phyloP scores from a whole-genome alignment of 352 stramenopile species.

The Phytophthora crassamura region DNA sequence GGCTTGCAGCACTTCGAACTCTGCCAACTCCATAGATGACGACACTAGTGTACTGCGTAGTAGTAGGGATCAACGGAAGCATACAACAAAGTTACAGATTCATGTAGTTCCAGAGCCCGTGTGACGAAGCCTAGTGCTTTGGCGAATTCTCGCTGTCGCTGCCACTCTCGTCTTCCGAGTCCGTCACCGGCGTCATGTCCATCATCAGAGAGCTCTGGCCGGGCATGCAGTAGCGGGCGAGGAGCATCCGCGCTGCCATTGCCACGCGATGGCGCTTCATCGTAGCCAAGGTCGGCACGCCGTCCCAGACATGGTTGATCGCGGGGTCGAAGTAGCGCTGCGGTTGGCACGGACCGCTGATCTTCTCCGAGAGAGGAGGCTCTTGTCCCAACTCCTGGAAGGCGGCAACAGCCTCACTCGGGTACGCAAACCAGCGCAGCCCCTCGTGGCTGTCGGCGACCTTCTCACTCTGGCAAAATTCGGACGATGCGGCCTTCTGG shows the following conservation, averaged over 20 bases:
- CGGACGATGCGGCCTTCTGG: conserved; percentile 9
- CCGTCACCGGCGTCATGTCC: conserved; percentile 26
- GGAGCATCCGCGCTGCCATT: conserved; percentile 20
- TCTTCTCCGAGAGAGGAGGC: conserved; percentile 29
- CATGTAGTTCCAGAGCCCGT: too few species aligned
- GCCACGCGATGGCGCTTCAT: conserved; percentile 28
- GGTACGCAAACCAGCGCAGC: conserved; percentile 47
- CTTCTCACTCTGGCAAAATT: conserved; percentile 20
- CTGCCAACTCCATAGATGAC: too few species aligned
- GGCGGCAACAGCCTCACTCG: conserved; percentile 26
- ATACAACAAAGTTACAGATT: too few species aligned
- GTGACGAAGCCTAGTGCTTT: conserved; percentile 1
- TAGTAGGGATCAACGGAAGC: too few species aligned
- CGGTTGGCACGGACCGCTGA: conserved; percentile 39
- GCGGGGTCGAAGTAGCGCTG: conserved; percentile 35
- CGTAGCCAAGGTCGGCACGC: conserved; percentile 25
- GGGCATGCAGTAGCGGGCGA: conserved; percentile 24
- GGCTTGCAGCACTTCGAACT: too few species aligned
- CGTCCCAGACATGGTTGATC: conserved; percentile 31
- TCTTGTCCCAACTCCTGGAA: conserved; percentile 22
- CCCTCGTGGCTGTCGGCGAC: conserved; percentile 27
- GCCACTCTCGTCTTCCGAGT: conserved; percentile 25
- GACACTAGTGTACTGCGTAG: too few species aligned
- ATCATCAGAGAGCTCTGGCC: conserved; percentile 17
- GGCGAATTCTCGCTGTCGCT: conserved; percentile 17